Evolutionary conservation across 2,329 filamentous ascomycete genomes (phyloP).

Genomic region (Phaeoacremonium minimum): DNA sequence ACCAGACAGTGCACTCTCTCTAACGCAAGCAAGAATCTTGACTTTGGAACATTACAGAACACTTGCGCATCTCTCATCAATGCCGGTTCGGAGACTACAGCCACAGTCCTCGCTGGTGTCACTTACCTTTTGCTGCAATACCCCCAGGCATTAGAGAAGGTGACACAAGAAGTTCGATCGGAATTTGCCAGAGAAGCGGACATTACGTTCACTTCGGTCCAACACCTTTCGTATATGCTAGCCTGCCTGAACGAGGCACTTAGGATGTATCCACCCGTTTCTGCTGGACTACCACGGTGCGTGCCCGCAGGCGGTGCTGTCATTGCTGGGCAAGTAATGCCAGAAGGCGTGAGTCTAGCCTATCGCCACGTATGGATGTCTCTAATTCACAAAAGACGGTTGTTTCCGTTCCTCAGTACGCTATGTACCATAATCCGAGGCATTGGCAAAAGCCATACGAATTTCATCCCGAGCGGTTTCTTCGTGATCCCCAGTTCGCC

Average conservation of each 20-base stretch:
- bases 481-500: conserved; percentile 29
- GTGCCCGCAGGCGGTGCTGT: conserved; percentile 24
- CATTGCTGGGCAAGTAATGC: conserved; percentile 23
- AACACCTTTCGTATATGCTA: conserved; percentile 27
- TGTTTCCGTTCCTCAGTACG: conserved; percentile 37
- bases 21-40: not conserved
- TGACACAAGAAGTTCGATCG: conserved; percentile 31
- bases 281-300: conserved; percentile 19
- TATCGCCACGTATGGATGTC: no score
- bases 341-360: no score
- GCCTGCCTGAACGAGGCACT: conserved; percentile 29
- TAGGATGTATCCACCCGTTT: conserved; percentile 26
- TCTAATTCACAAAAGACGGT: no score
- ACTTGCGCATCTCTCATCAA: no score
- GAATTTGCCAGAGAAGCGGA: conserved; percentile 26
- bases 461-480: conserved; percentile 45
- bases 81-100: conserved; percentile 28
- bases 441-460: conserved; percentile 38
- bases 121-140: conserved; percentile 22
- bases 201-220: conserved; percentile 25
- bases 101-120: conserved; percentile 20
- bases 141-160: conserved; percentile 19
- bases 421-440: conserved; percentile 34
- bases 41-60: no score
- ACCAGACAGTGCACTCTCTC: not conserved